These are phyloP conservation scores for Penicillium sp. DNA, from an alignment of 2,329 filamentous ascomycete genomes.

Conservation along the genomic window DNA sequence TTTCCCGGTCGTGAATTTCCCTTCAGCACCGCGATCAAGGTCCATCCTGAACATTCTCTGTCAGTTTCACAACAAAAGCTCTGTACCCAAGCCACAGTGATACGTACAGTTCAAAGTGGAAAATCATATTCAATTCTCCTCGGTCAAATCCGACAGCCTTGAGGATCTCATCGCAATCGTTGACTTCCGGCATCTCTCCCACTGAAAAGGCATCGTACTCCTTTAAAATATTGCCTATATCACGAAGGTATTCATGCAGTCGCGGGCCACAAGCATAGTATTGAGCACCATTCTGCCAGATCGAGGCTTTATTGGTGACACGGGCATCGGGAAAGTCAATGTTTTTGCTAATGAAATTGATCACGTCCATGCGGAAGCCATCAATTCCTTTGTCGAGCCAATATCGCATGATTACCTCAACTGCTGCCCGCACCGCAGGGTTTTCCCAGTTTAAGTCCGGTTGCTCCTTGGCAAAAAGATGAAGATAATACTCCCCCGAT, in stretches of 20 bases:
- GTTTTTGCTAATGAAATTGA: constrained; percentile 67
- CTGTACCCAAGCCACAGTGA: too few species aligned
- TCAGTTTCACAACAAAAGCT: too few species aligned
- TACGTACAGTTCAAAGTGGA: constrained; percentile 42
- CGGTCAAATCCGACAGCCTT: constrained; percentile 58
- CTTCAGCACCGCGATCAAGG: constrained; percentile 9
- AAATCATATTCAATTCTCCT: constrained; percentile 68
- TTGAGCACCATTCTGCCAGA: neutral
- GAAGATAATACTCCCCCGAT: constrained; percentile 70
- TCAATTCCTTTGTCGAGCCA: constrained; percentile 71
- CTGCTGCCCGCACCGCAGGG: constrained; percentile 61
- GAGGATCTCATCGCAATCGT: constrained; percentile 58
- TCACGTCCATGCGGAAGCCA: constrained; percentile 66
- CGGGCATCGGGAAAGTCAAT: constrained; percentile 49
- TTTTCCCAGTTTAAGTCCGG: constrained; percentile 84
- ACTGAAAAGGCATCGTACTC: constrained; percentile 44
- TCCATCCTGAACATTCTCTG: constrained; percentile 2
- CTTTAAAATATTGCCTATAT: constrained; percentile 28
- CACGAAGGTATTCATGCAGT: constrained; percentile 39
- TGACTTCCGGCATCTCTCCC: constrained; percentile 50
- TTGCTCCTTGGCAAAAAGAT: constrained; percentile 70
- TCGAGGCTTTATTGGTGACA: constrained; percentile 44
- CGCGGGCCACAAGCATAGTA: constrained; percentile 31
- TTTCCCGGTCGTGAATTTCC: constrained; percentile 31
- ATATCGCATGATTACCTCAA: constrained; percentile 70